Conservation (phyloP, 2,329 filamentous ascomycete species). For the Pestalotiopsis sp. region DNA sequence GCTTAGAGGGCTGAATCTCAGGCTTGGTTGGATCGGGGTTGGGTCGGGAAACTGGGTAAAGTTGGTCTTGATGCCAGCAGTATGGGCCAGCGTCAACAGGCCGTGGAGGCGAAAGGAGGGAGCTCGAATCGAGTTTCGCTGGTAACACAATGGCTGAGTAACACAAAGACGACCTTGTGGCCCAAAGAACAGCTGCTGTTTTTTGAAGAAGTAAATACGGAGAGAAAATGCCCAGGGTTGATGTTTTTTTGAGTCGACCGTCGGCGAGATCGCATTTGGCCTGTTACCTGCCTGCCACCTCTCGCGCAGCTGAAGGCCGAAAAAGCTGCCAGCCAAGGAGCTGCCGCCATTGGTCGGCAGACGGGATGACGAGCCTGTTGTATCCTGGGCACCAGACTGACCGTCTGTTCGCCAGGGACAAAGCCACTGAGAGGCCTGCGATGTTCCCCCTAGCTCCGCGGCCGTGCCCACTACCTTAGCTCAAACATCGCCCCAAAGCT, state of each 20-base stretch:
- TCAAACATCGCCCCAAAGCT: conserved; percentile 2
- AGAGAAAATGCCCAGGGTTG: not conserved
- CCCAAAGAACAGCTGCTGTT: not conserved
- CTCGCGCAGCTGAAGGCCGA: not conserved
- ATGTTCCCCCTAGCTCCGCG: not conserved
- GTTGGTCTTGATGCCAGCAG: not conserved
- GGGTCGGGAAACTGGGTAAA: not conserved
- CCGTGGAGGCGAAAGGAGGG: not conserved
- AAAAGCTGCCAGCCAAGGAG: not conserved
- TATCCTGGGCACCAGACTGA: not conserved
- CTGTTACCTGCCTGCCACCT: not conserved
- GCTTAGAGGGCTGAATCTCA: not conserved
- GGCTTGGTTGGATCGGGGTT: not conserved
- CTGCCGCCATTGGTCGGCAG: too few species aligned
- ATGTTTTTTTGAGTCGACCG: conserved; percentile 4
- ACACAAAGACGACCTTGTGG: not conserved
- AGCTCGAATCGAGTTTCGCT: not conserved
- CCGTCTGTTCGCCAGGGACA: not conserved
- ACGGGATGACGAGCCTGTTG: not conserved
- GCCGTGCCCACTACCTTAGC: conserved; percentile 2
- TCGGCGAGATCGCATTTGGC: conserved; percentile 7
- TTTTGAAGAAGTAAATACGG: conserved; percentile 3
- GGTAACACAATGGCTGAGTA: not conserved
- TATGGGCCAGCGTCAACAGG: not conserved
- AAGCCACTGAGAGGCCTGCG: not conserved